Percentiles rank a stretch among this genome's conserved stretches.
These are phyloP conservation scores for Hemileccinum rubropunctum DNA, from an alignment of 768 basidiomycete species.

Conservation along the genomic window DNA sequence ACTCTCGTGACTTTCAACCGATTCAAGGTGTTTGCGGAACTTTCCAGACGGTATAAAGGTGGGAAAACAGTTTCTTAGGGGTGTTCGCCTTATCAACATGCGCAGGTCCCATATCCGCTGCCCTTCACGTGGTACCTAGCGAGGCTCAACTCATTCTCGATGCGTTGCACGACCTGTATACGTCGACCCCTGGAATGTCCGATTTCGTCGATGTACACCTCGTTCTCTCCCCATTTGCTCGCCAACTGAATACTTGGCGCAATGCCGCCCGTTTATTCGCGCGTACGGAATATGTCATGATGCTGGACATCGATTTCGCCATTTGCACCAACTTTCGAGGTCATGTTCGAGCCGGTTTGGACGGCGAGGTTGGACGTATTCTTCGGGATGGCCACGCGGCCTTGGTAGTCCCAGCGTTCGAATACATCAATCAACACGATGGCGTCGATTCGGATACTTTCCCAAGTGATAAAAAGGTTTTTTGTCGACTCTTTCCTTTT, in stretches of 20 bases:
- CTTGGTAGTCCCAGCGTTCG: slow-evolving; percentile 84
- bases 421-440: slow-evolving; percentile 64
- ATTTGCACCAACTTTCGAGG: slow-evolving; percentile 77
- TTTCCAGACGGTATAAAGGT: slow-evolving; percentile 82
- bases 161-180: slow-evolving; percentile 65
- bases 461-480: slow-evolving; percentile 67
- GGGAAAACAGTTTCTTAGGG: slow-evolving; percentile 10
- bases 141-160: slow-evolving; percentile 50
- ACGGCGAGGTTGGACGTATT: slow-evolving; percentile 32
- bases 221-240: slow-evolving; percentile 74
- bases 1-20: slow-evolving; percentile 81
- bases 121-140: slow-evolving; percentile 61
- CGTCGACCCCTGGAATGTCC: slow-evolving; percentile 61
- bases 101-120: slow-evolving; percentile 80
- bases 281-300: slow-evolving; percentile 81
- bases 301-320: slow-evolving; percentile 89
- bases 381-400: slow-evolving; percentile 63
- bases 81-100: not conserved
- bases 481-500: not conserved
- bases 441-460: slow-evolving; percentile 58
- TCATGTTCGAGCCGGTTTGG: slow-evolving; percentile 45
- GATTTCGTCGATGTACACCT: slow-evolving; percentile 81
- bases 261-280: slow-evolving; percentile 84
- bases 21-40: slow-evolving; percentile 64
- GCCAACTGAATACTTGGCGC: slow-evolving; percentile 89